Percentiles rank a stretch among this genome's conserved stretches.
phyloP scores from a whole-genome alignment of 352 stramenopile species.

The Globisporangium cylindrosporum region DNA sequence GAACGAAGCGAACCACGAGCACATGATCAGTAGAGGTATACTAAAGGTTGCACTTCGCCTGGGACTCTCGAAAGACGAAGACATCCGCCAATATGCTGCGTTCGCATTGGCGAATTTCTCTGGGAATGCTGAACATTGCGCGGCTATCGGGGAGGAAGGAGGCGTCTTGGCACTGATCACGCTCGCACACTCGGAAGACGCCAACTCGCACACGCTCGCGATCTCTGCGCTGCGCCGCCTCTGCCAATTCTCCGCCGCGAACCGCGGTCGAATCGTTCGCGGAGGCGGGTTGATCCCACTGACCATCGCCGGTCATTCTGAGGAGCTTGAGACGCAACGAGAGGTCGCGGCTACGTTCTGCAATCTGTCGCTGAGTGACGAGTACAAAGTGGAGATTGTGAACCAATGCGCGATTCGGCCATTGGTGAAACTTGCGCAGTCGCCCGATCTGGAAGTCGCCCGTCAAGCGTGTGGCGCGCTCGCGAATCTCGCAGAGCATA shows the following conservation, averaged over 20 bases:
- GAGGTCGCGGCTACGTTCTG: conserved; percentile 94
- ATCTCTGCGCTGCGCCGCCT: conserved; percentile 92
- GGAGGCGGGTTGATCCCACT: conserved; percentile 85
- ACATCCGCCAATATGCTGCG: conserved; percentile 87
- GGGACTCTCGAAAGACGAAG: conserved; percentile 67
- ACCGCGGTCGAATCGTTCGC: conserved; percentile 86
- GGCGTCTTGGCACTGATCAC: conserved; percentile 89
- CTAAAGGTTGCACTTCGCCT: conserved; percentile 81
- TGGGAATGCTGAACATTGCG: conserved; percentile 85
- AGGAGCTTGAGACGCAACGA: conserved; percentile 92
- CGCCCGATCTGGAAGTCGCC: conserved; percentile 90
- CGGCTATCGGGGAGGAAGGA: conserved; percentile 87
- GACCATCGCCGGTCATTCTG: conserved; percentile 75
- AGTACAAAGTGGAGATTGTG: conserved; percentile 91
- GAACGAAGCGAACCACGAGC: conserved; percentile 93
- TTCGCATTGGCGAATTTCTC: conserved; percentile 94
- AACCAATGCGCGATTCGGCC: conserved; percentile 69
- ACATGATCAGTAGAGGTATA: conserved; percentile 87
- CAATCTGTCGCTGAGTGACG: conserved; percentile 91
- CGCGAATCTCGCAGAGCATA: conserved; percentile 93
- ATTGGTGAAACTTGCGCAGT: conserved; percentile 86
- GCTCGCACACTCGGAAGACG: conserved; percentile 84
- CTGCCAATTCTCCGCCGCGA: conserved; percentile 85
- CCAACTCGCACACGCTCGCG: conserved; percentile 90
- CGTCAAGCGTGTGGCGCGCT: conserved; percentile 90